phyloP scores from a whole-genome alignment of 2,329 filamentous ascomycete genomes.

The Aspergillus proliferans region DNA sequence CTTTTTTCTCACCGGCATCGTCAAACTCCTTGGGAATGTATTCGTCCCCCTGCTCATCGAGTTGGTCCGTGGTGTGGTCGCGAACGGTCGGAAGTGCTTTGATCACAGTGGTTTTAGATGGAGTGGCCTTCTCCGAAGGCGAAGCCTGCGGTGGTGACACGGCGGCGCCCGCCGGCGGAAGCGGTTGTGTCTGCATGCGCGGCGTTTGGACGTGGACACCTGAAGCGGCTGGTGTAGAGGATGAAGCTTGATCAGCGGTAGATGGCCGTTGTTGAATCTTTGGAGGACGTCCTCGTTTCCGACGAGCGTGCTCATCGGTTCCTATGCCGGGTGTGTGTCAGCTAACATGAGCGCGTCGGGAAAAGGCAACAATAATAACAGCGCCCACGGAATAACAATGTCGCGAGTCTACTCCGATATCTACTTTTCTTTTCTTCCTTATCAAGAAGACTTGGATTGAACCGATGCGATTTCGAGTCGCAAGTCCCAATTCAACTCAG shows the following conservation, averaged over 20 bases:
- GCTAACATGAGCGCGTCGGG: slow-evolving; percentile 29
- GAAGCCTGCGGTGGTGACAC: slow-evolving; percentile 55
- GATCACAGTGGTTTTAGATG: slow-evolving; percentile 70
- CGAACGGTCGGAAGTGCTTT: slow-evolving; percentile 93
- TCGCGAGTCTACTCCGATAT: slow-evolving; percentile 17
- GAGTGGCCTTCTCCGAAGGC: slow-evolving; percentile 66
- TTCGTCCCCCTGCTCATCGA: slow-evolving; percentile 83
- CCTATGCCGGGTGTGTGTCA: not conserved
- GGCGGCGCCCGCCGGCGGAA: slow-evolving; percentile 22
- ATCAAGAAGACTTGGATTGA: not conserved
- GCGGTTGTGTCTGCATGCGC: slow-evolving; percentile 33
- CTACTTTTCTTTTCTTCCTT: too few species aligned
- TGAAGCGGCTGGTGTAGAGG: slow-evolving; percentile 13
- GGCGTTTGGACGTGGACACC: slow-evolving; percentile 34
- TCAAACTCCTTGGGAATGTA: slow-evolving; percentile 92
- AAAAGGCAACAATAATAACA: slow-evolving; percentile 28
- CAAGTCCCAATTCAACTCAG: too few species aligned
- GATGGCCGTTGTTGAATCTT: slow-evolving; percentile 40
- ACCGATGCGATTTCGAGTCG: not conserved
- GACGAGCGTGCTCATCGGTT: slow-evolving; percentile 38
- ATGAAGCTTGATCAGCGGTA: slow-evolving; percentile 22
- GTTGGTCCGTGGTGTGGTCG: slow-evolving; percentile 94
- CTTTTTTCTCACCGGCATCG: slow-evolving; percentile 90
- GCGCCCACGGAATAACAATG: slow-evolving; percentile 8
- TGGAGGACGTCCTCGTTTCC: slow-evolving; percentile 46